Evolutionary conservation across 768 basidiomycete genomes (phyloP), one percentile per base, ranked within the genome.

Genomic region (Lactarius hatsudake): DNA sequence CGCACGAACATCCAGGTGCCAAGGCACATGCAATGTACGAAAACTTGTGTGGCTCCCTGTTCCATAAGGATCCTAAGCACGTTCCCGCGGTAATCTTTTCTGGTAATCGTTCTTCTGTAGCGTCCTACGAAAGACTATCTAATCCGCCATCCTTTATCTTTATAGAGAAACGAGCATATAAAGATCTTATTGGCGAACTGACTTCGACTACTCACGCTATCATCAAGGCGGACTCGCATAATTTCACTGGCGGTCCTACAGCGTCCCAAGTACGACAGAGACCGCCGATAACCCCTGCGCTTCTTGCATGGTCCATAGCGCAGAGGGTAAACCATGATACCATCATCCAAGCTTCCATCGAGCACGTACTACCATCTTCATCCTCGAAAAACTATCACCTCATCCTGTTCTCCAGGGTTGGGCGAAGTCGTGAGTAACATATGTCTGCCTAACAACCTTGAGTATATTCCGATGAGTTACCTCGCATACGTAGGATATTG

Each of bases 281-380:
- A 7, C 8, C 13, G 18, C 61, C 2, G 28, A 58, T 43, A 5
- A 59, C 55, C 5, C 57, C 57, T 53, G 61, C 59, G 30, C 18
- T 30, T 10, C 56, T 67, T 34, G 66, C 61, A 0, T 67, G 61
- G 61, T 67, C 66, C 3, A 12, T 28, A 26, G 57, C 66, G n/a
- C 66, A 67, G 61, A 63, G 61, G 18, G 48, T 32, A 17, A 62
- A 40, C 26, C 57, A 38, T 43, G 17, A 34, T 15, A 9, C 59
- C 17, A 62, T 28, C 18, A 43, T 63, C 2, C 30, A 43, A 2
- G 57, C 66, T 26, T 40, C 57, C 1, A 63, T 67, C 5, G 57
- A 67, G 66, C 32, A 13, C 48, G 66, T 59, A 53, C 20, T 26
- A 4, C n/a, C 32, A 4, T 23, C 17, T 58, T 26, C 38, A 13